Conservation (phyloP, 2,329 filamentous ascomycete species). For the Pochonia chlamydosporia region DNA sequence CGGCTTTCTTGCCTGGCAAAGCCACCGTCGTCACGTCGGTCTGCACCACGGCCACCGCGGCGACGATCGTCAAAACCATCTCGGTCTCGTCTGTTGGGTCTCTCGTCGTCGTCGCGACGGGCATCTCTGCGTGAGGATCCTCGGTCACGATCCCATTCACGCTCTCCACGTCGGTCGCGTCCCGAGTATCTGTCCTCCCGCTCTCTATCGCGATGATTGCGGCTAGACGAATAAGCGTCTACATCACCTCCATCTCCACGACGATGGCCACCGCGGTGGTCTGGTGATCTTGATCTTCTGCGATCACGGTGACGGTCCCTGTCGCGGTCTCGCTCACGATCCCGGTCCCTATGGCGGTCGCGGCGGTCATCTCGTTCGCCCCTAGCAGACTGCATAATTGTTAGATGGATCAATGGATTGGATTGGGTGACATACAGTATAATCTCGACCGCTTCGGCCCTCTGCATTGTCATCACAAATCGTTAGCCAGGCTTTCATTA, state of each 20-base stretch:
- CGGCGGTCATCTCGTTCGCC: constrained; percentile 27
- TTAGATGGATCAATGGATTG: constrained; percentile 12
- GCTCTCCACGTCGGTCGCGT: constrained; percentile 60
- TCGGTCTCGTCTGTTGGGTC: constrained; percentile 52
- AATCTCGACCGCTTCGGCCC: constrained; percentile 50
- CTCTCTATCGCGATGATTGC: constrained; percentile 87
- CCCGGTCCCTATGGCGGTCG: constrained; percentile 67
- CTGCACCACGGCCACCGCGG: constrained; percentile 37
- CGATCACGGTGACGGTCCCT: constrained; percentile 47
- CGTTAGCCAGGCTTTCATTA: constrained; percentile 3
- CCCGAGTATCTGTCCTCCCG: constrained; percentile 86
- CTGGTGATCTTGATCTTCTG: constrained; percentile 82
- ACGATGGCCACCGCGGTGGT: constrained; percentile 54
- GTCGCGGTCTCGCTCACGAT: constrained; percentile 39
- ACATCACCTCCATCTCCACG: constrained; percentile 70
- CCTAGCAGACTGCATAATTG: constrained; percentile 18
- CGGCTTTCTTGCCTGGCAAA: constrained; percentile 46
- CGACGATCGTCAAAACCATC: constrained; percentile 46
- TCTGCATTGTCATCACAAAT: constrained; percentile 26
- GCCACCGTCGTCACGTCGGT: constrained; percentile 32
- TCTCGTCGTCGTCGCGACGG: constrained; percentile 60
- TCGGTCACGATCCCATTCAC: constrained; percentile 71
- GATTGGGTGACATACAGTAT: constrained; percentile 39
- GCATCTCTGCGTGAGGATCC: constrained; percentile 54
- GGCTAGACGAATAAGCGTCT: constrained; percentile 88